A percentile compares a stretch with the other conserved stretches of the same genome.
phyloP scores from a whole-genome alignment of 176 grass and related monocot species.

The Stipa capillata region DNA sequence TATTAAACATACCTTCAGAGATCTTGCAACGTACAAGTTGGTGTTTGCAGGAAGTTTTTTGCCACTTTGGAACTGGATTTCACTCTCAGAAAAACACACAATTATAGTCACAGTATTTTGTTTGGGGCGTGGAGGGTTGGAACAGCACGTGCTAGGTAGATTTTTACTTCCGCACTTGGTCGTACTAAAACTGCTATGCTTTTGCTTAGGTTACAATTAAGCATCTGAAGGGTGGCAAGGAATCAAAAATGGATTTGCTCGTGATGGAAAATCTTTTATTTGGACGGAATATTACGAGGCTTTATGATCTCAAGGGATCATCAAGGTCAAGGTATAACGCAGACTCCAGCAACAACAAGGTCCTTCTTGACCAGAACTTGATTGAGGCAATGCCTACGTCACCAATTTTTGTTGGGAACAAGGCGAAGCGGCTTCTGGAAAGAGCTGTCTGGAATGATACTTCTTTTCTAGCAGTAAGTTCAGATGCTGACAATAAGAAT shows the following conservation, averaged over 20 bases:
- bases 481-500: neutral
- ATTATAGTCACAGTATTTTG: neutral
- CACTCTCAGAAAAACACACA: neutral
- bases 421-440: conserved; percentile 86
- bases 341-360: conserved; percentile 82
- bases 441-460: conserved; percentile 99
- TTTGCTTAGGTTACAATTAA: conserved; percentile 79
- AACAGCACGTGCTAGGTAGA: neutral
- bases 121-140: too few species aligned
- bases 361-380: conserved; percentile 98
- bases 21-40: neutral
- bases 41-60: neutral
- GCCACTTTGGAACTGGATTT: neutral
- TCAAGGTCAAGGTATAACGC: conserved; percentile 93
- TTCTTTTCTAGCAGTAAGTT: conserved; percentile 92
- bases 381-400: conserved; percentile 98
- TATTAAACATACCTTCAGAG: neutral
- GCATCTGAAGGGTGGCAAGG: conserved; percentile 81
- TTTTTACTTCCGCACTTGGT: neutral
- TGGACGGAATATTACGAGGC: conserved; percentile 74
- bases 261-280: conserved; percentile 99
- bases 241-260: conserved; percentile 91
- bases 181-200: conserved; percentile 12
- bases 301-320: conserved; percentile 98
- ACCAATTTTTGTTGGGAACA: conserved; percentile 98